Evolutionary conservation across 208 protist genomes (phyloP).

Genomic region (Hexamita inflata): DNA sequence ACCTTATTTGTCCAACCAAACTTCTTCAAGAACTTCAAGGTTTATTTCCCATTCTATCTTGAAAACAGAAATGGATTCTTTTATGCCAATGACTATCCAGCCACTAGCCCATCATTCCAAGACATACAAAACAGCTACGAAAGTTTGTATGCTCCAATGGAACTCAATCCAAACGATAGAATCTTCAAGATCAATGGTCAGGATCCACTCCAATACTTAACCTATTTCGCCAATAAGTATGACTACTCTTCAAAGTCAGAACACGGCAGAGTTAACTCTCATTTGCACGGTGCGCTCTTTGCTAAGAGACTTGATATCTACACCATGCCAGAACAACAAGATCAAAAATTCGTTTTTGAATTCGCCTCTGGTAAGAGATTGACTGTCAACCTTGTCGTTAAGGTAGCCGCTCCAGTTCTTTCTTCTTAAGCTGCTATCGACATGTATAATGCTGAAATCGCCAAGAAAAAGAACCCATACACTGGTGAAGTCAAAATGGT

Average conservation of each 20-base stretch:
- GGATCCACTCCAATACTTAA: not conserved
- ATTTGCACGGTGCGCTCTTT: not conserved
- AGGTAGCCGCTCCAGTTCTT: no score
- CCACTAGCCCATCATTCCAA: no score
- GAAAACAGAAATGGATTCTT: no score
- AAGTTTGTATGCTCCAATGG: not conserved
- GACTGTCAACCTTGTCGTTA: no score
- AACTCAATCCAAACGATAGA: no score
- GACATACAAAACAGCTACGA: not conserved
- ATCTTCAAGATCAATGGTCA: slow-evolving; percentile 15
- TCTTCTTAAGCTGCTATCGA: no score
- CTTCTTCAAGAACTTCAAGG: slow-evolving; percentile 10
- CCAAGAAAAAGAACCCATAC: no score
- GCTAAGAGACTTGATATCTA: not conserved
- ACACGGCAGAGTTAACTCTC: slow-evolving; percentile 12
- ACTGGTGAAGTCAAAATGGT: no score
- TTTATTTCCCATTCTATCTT: not conserved
- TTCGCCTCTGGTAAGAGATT: not conserved
- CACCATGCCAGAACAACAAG: not conserved
- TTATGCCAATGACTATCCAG: no score
- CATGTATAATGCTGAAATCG: no score
- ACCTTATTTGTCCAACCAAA: not conserved
- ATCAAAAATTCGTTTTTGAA: not conserved
- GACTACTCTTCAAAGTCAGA: not conserved
- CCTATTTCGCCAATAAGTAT: not conserved